A percentile compares a stretch with the other conserved stretches of the same genome.
These are phyloP conservation scores for Groenewaldozyma sp. DNA, from an alignment of 1,139 yeast species.

Conservation along the genomic window DNA sequence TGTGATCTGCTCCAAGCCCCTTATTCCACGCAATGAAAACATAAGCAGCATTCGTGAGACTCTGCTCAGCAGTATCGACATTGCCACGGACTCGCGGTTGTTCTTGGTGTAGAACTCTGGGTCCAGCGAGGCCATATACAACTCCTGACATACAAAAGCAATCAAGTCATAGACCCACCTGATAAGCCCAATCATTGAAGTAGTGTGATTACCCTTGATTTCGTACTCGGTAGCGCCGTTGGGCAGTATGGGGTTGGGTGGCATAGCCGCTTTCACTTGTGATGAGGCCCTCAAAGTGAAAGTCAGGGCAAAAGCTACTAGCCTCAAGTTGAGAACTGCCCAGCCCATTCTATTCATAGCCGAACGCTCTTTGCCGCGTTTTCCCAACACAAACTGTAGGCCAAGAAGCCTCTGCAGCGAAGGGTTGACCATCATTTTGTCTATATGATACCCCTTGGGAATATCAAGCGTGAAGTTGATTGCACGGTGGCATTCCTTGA, in stretches of 20 bases:
- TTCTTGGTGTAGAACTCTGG: constrained; percentile 8
- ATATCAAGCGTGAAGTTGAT: constrained; percentile 61
- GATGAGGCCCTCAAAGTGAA: constrained; percentile 46
- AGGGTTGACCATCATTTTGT: constrained; percentile 61
- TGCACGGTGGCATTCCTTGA: constrained; percentile 60
- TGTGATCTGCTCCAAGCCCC: constrained; percentile 50
- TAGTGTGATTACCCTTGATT: constrained; percentile 46
- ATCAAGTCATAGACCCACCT: constrained; percentile 72
- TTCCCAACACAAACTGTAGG: constrained; percentile 56
- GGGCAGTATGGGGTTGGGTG: constrained; percentile 7
- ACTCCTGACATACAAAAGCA: constrained; percentile 57
- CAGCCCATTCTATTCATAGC: constrained; percentile 55
- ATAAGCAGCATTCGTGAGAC: constrained; percentile 62
- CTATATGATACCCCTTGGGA: constrained; percentile 54
- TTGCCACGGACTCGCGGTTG: constrained; percentile 20
- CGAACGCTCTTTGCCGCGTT: constrained; percentile 35
- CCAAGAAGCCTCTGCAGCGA: constrained; percentile 59
- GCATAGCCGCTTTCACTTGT: constrained; percentile 11
- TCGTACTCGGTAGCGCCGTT: constrained; percentile 37
- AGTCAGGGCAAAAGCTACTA: constrained; percentile 67
- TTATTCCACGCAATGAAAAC: constrained; percentile 61
- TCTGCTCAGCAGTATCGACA: constrained; percentile 41
- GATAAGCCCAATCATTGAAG: constrained; percentile 60
- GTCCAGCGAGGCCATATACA: constrained; percentile 29
- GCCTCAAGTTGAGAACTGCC: constrained; percentile 57